Evolutionary conservation across 164 flowering plant species (phyloP).

Genomic region (Houttuynia cordata): DNA sequence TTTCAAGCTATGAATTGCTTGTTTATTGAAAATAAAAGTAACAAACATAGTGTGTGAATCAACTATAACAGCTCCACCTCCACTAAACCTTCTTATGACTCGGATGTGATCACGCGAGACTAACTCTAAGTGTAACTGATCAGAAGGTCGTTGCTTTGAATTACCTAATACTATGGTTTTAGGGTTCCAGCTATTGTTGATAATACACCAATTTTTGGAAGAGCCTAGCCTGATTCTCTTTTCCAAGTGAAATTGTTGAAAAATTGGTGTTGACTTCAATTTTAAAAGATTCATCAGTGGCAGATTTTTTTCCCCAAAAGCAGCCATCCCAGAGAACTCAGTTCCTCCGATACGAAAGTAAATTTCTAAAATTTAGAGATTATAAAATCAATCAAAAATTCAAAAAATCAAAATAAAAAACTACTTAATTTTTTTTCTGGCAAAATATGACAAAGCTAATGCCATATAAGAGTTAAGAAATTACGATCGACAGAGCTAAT

Average conservation of each 20-base stretch:
- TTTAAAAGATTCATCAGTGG: constrained; percentile 77
- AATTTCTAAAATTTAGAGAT: too few relatives aligned
- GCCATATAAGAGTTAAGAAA: too few relatives aligned
- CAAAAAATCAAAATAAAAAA: too few relatives aligned
- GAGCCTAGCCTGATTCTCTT: constrained; percentile 65
- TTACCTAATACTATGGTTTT: constrained; percentile 77
- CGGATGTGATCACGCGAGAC: constrained; percentile 61
- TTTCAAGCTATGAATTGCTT: constrained; percentile 56
- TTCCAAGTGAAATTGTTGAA: constrained; percentile 70
- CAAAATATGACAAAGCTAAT: too few relatives aligned
- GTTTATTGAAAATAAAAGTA: constrained; percentile 71
- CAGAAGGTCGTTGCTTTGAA: constrained; percentile 66
- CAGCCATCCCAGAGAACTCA: constrained; percentile 2
- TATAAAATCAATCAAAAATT: too few relatives aligned
- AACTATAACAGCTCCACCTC: constrained; percentile 94
- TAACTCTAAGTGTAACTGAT: constrained; percentile 53
- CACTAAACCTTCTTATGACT: constrained; percentile 72
- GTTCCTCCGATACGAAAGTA: too few relatives aligned
- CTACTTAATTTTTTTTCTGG: too few relatives aligned
- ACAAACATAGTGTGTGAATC: constrained; percentile 76
- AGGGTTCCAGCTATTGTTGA: constrained; percentile 61
- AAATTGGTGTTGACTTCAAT: constrained; percentile 44
- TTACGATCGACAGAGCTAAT: too few relatives aligned
- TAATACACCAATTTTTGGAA: constrained; percentile 77
- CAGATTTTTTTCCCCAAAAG: too few relatives aligned